A percentile compares a stretch with the other conserved stretches of the same genome.
These are phyloP conservation scores for Aspergillus brunneoviolaceus DNA, from an alignment of 2,329 filamentous ascomycete genomes.

Conservation along the genomic window DNA sequence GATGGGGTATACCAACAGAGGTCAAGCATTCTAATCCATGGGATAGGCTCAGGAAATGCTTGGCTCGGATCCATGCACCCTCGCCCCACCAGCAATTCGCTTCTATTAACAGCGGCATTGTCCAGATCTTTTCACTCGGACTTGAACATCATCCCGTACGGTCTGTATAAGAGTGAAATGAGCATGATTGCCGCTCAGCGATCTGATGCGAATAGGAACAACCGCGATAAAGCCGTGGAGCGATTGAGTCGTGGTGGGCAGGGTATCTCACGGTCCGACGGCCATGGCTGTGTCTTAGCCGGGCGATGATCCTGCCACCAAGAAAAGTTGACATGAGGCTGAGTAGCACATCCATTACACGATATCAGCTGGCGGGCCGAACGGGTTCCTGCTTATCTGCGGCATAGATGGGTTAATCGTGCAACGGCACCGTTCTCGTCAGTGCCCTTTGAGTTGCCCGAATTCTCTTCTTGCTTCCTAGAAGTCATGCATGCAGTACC, in stretches of 20 bases:
- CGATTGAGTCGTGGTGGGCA: background rate
- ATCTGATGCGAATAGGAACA: background rate
- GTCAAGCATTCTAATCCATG: background rate
- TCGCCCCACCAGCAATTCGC: background rate
- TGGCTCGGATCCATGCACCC: background rate
- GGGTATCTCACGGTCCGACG: background rate
- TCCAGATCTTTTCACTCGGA: background rate
- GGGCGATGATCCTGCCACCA: background rate
- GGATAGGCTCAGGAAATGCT: background rate
- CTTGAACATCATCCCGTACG: background rate
- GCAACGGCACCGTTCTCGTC: background rate
- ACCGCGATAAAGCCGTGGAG: background rate
- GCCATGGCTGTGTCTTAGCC: background rate
- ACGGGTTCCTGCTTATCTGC: background rate
- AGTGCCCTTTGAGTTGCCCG: too few species aligned
- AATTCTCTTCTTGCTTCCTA: background rate
- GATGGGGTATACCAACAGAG: background rate
- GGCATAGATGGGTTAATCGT: background rate
- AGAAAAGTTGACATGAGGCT: background rate
- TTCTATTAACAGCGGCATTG: background rate
- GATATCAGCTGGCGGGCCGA: background rate
- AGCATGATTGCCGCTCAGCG: background rate
- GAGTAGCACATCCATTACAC: background rate
- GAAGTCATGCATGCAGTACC: background rate
- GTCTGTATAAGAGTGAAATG: background rate